Percentiles rank a stretch among this genome's conserved stretches.
Conservation (phyloP, 1,139 yeast species). For the Torulaspora pretoriensis region DNA sequence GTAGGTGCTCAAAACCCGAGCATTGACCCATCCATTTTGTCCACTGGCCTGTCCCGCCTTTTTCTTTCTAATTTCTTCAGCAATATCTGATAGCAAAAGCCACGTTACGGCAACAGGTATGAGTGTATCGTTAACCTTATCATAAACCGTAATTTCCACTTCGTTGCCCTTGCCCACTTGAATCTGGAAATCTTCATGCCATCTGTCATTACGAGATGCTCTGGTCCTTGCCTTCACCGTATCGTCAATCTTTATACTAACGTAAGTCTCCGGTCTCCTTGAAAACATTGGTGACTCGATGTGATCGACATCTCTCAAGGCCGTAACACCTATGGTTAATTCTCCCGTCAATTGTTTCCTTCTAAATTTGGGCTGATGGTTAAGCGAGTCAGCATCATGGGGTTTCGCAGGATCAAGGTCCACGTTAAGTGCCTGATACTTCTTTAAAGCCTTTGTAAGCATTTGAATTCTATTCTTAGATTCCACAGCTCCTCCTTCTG, state of each 20-base stretch:
- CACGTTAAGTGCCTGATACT: slow-evolving; percentile 86
- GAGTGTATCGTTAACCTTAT: slow-evolving; percentile 58
- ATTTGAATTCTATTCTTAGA: slow-evolving; percentile 81
- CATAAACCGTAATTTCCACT: slow-evolving; percentile 81
- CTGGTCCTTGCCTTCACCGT: slow-evolving; percentile 73
- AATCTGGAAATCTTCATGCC: slow-evolving; percentile 79
- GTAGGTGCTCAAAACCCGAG: slow-evolving; percentile 41
- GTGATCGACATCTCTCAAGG: slow-evolving; percentile 88
- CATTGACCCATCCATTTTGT: slow-evolving; percentile 84
- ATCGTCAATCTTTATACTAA: slow-evolving; percentile 81
- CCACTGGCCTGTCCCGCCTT: slow-evolving; percentile 74
- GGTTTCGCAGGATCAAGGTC: slow-evolving; percentile 41
- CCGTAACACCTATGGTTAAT: slow-evolving; percentile 62
- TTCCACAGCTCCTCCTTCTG: slow-evolving; percentile 81
- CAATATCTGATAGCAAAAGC: slow-evolving; percentile 83
- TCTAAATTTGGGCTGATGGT: slow-evolving; percentile 59
- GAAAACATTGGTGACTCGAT: slow-evolving; percentile 76
- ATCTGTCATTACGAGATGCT: slow-evolving; percentile 69
- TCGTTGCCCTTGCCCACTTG: slow-evolving; percentile 89
- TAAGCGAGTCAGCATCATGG: slow-evolving; percentile 57
- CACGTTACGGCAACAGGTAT: slow-evolving; percentile 93
- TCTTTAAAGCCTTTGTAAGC: slow-evolving; percentile 74
- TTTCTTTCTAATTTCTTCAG: slow-evolving; percentile 89
- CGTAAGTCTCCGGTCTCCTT: slow-evolving; percentile 74
- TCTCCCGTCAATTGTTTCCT: slow-evolving; percentile 82